Base-by-base conservation (phyloP, 306 rosid genomes). In the Rosa rugosa region DNA sequence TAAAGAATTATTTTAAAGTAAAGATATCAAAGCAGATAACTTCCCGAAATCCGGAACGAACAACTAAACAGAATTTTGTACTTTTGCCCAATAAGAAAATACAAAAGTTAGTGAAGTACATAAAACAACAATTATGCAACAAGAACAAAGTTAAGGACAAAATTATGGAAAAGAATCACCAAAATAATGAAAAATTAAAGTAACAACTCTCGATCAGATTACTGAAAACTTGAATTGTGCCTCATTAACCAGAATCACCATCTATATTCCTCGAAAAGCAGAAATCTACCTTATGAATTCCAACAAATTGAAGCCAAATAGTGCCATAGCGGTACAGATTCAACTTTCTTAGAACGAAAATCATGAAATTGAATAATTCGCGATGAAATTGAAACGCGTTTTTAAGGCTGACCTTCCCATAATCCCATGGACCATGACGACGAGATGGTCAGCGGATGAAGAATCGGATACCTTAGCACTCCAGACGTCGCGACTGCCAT, bases 391-490 rank as follows among this genome's bases (percentile, higher is more conserved):
- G 68, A 54, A 41, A 69, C 4, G 38, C 2, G 13, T 0, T 31
- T 31, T 57, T 8, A 57, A 59, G 62, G 34, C 85, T 42, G 25
- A 95, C 98, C 93, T 91, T 80, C 99, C 99, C 36, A 96, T 83
- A 76, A 96, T 91, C 85, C 99, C 99, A 83, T 96, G 86, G 70
- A 91, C 97, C 99, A 91, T 89, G 70, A 96, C 90, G 67, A 96
- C 94, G 41, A 96, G 98, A 84, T 96, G 99, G 20, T 90, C 89
- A 12, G 97, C 98, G 1, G 97, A 82, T 31, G 92, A 89, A 84
- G 94, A 91, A 84, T 90, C 91, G 1, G 92, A 87, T 59, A 78
- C 82, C 65, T 88, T 90, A 3, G 83, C 78, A 66, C 99, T 96
- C 98, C 98, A 91, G 5, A 96, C 83, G n/a, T 91, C 88, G 69